Evolutionary conservation across 139 green algal genomes (phyloP).

Genomic region (Ostreobium quekettii): DNA sequence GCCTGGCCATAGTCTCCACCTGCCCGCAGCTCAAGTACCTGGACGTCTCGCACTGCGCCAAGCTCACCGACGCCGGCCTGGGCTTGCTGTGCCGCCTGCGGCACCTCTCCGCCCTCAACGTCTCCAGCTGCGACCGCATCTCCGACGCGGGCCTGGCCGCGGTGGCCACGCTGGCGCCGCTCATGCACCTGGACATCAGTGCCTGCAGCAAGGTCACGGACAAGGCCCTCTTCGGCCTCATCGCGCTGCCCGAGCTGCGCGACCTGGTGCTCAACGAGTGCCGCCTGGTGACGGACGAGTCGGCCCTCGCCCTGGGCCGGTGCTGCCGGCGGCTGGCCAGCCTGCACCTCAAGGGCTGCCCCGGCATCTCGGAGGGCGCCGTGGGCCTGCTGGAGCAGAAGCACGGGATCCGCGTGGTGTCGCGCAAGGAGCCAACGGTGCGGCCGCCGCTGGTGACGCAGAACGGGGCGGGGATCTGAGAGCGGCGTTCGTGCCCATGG

Average conservation of each 20-base stretch:
- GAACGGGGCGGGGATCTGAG: too few relatives aligned
- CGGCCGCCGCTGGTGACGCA: too few relatives aligned
- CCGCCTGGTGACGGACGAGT: neutral
- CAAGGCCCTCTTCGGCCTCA: neutral
- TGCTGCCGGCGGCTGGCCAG: neutral
- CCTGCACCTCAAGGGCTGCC: neutral
- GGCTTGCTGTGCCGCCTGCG: neutral
- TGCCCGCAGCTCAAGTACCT: neutral
- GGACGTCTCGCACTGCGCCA: neutral
- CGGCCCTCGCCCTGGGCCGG: neutral
- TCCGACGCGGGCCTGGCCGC: neutral
- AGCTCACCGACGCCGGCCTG: conserved; percentile 2
- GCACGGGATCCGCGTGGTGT: neutral
- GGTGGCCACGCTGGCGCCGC: neutral
- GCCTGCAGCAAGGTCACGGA: neutral
- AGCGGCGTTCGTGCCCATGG: too few relatives aligned
- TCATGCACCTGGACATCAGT: neutral
- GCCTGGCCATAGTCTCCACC: neutral
- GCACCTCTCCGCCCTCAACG: conserved; percentile 1
- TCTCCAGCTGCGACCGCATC: conserved; percentile 1
- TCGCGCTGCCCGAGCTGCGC: neutral
- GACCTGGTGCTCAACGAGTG: conserved; percentile 5
- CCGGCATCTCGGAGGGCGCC: neutral
- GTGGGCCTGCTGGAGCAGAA: neutral
- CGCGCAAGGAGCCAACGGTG: too few relatives aligned